A percentile compares a stretch with the other conserved stretches of the same genome.
Evolutionary conservation across 1,139 yeast genomes (phyloP).

Genomic region (Yamadazyma trypodendri): DNA sequence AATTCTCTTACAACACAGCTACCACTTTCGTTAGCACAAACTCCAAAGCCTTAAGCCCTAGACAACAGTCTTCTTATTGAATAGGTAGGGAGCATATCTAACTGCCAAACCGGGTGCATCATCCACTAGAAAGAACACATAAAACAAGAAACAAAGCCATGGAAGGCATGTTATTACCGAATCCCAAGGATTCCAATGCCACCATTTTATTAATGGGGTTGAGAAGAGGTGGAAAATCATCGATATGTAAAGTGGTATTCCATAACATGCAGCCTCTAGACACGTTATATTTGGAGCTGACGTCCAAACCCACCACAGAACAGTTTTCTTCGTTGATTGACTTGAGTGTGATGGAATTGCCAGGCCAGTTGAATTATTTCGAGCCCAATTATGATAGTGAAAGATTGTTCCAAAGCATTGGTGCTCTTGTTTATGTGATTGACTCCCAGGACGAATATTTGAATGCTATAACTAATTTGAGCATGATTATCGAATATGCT

Average conservation of each 20-base stretch:
- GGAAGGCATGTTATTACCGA: slow-evolving; percentile 33
- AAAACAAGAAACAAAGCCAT: slow-evolving; percentile 12
- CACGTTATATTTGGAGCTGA: slow-evolving; percentile 84
- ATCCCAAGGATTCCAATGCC: slow-evolving; percentile 55
- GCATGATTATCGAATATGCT: slow-evolving; percentile 86
- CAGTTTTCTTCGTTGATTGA: slow-evolving; percentile 78
- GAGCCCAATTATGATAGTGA: slow-evolving; percentile 84
- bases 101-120: background rate
- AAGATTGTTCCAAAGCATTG: slow-evolving; percentile 73
- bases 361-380: slow-evolving; percentile 89
- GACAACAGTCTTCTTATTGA: background rate
- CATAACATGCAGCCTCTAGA: slow-evolving; percentile 97
- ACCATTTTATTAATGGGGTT: slow-evolving; percentile 84
- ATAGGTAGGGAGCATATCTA: background rate
- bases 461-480: slow-evolving; percentile 84
- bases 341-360: slow-evolving; percentile 90
- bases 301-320: slow-evolving; percentile 83
- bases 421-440: slow-evolving; percentile 92
- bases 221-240: slow-evolving; percentile 78
- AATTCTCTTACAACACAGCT: background rate
- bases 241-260: slow-evolving; percentile 91
- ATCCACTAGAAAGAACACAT: background rate
- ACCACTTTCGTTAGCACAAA: slow-evolving; percentile 1
- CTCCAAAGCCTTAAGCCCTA: background rate
- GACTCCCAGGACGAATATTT: slow-evolving; percentile 95